Evolutionary conservation across 2,329 filamentous ascomycete genomes (phyloP).

Genomic region (Colletotrichum sp.): DNA sequence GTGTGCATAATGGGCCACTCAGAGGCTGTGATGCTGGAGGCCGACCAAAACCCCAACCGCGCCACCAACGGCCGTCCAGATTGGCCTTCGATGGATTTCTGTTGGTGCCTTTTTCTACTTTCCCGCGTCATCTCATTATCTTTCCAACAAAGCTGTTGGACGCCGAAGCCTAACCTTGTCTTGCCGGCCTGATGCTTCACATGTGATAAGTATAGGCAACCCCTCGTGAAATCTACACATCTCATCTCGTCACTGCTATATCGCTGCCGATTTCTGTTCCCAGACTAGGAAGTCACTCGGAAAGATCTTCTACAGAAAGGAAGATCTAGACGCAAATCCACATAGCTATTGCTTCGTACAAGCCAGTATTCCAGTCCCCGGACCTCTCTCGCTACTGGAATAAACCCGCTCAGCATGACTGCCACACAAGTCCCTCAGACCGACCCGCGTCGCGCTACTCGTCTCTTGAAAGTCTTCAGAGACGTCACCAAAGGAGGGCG

Average conservation of each 20-base stretch:
- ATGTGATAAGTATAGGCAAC: background rate
- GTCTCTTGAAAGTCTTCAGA: conserved; percentile 19
- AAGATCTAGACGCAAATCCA: background rate
- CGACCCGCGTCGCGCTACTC: background rate
- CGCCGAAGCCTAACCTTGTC: background rate
- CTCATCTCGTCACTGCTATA: background rate
- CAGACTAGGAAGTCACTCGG: background rate
- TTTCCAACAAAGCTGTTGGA: background rate
- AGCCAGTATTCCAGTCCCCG: background rate
- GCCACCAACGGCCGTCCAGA: background rate
- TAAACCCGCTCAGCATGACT: background rate
- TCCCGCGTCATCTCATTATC: background rate
- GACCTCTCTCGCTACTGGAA: background rate
- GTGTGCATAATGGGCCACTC: background rate
- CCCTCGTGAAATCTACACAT: background rate
- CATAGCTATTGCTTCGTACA: background rate
- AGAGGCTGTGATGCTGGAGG: too few relatives aligned
- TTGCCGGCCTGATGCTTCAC: background rate
- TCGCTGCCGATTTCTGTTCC: background rate
- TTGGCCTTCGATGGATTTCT: background rate
- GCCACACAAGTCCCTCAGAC: background rate
- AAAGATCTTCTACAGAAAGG: background rate
- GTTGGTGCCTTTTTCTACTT: conserved; percentile 3
- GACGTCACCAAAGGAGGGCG: conserved; percentile 18
- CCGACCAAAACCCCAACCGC: background rate